Base-by-base conservation (phyloP, 2,329 filamentous ascomycete species). In the Cytospora leucostoma region DNA sequence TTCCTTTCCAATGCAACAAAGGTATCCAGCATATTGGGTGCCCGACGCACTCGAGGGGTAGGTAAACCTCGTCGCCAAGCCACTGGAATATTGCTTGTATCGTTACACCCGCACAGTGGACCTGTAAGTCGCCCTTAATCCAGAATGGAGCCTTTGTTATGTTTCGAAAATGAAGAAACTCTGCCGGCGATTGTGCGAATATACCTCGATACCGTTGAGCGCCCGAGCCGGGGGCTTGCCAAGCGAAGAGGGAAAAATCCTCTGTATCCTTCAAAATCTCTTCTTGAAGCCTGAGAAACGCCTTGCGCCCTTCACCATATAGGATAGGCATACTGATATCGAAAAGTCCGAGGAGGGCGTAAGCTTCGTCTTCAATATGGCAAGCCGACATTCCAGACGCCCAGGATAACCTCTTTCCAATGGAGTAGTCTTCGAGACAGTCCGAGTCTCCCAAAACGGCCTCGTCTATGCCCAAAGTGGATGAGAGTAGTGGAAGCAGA, bases 291-390 rank as follows among this genome's bases (percentile, higher is more conserved):
- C 55, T 53, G 6, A 52, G n/a, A 12, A 64, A 66, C 1, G 62
- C 35, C 4, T 49, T 58, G 1, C 15, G 34, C 13, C 35, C n/a
- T n/a, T 66, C 58, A 3, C 64, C 64, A 33, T 66, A 64, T 1
- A 61, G 4, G 1, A 66, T 19, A 0, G 54, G 54, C 58, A 66
- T 64, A 7, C 40, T 64, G 19, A 66, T 34, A 6, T 59, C 33
- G 37, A 66, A 66, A 1, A 66, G n/a, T 32, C 64, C 64, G 7
- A 66, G 38, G 10, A 66, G 56, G 34, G 57, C 60, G 19, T 66
- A 66, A 1, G 64, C 62, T 1, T 17, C 32, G 37, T 66, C 64
- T 37, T 66, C 64, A 2, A 17, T 3, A 4, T 44, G 61, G 13
- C 13, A 17, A 12, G 58, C 37, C 35, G 56, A 38, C 13, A 55